Evolutionary conservation across 306 rosid genomes (phyloP), one percentile per base, ranked within the genome.

Genomic region (Elaeagnus macrophylla): DNA sequence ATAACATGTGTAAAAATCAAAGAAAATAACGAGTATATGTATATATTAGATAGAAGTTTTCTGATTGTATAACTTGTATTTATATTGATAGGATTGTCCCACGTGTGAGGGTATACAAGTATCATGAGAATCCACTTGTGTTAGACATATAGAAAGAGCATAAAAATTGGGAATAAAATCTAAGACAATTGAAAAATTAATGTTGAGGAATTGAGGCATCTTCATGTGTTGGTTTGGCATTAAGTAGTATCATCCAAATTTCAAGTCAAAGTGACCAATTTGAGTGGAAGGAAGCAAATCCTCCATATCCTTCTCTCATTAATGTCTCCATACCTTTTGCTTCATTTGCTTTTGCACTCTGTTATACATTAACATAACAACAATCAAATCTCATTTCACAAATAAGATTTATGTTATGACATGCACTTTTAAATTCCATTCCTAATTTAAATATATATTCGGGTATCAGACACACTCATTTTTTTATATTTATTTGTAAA

Each of bases 261-360:
- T 70, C 49, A 74, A 74, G 79, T 86, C 89, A 86, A 77, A 80
- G 86, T 6, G 84, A 64, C 89, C 88, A 86, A 53, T 50, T 73
- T 84, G 91, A 74, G 73, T 84, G 87, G 75, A 76, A 78, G 76
- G 81, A 66, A 58, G 76, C 68, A 36, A 62, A 57, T 74, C 80
- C 85, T 69, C 81, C 94, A 83, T 74, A 65, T 39, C 80, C 93
- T 74, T 73, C 96, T 71, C 67, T 82, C 67, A 60, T 77, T 73
- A 82, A 59, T 67, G 67, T 80, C 47, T 61, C 82, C 70, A 80
- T 62, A 62, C 79, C 89, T 66, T 63, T 80, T 75, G 91, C 86
- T 79, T 84, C 85, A 57, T 72, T 57, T 67, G 85, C 96, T 57
- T 71, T 86, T 65, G 89, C 87, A 62, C 79, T 91, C 95, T 87